phyloP scores from a whole-genome alignment of 148 eudicot species.

The Pouteria glomerata region DNA sequence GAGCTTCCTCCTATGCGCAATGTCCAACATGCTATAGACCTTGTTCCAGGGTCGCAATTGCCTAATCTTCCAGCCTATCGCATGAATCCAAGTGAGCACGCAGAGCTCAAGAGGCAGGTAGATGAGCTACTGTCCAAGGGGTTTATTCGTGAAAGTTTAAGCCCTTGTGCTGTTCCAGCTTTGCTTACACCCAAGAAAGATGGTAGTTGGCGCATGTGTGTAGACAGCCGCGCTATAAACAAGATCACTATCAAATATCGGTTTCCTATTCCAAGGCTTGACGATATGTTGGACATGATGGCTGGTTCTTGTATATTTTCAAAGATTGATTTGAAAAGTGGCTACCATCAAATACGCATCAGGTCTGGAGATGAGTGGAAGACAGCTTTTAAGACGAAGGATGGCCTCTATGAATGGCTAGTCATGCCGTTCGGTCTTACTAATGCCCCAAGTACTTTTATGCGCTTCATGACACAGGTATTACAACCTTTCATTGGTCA shows the following conservation, averaged over 20 bases:
- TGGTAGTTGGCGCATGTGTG: background rate
- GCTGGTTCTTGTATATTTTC: background rate
- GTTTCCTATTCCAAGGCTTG: background rate
- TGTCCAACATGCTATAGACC: background rate
- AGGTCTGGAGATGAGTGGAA: background rate
- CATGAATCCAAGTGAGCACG: background rate
- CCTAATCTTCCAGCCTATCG: background rate
- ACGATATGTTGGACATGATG: background rate
- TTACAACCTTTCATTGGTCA: background rate
- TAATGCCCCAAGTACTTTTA: slow-evolving; percentile 9
- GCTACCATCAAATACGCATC: slow-evolving; percentile 8
- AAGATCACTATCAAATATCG: background rate
- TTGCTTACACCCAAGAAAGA: slow-evolving; percentile 9
- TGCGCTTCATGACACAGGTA: background rate
- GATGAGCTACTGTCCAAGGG: background rate
- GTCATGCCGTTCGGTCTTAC: slow-evolving; percentile 9
- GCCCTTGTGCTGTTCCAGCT: background rate
- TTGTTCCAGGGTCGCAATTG: background rate
- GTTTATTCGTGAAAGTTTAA: background rate
- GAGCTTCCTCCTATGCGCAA: background rate
- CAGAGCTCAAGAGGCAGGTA: background rate
- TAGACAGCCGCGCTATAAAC: background rate
- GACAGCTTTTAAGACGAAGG: background rate
- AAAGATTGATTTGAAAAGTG: background rate
- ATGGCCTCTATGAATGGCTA: slow-evolving; percentile 7